phyloP scores from a whole-genome alignment of 2,329 filamentous ascomycete species.

The Capronia coronata region DNA sequence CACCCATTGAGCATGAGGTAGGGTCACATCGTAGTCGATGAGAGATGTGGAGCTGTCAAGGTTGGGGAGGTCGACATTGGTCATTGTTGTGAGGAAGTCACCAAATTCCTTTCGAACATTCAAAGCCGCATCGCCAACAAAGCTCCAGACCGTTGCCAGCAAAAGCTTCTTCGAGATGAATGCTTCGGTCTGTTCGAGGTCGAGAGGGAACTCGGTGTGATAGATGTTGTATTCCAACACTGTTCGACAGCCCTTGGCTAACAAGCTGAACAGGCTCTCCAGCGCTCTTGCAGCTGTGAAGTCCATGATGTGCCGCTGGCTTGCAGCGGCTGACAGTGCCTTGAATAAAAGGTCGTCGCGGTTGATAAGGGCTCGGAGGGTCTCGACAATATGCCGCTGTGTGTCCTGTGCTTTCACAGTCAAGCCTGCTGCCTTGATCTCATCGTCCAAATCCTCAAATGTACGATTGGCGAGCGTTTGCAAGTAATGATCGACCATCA shows the following conservation, averaged over 20 bases:
- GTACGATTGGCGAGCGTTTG: constrained; percentile 72
- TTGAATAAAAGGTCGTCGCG: constrained; percentile 74
- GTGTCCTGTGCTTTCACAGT: constrained; percentile 71
- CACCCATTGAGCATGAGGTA: constrained; percentile 83
- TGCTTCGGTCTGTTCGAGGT: constrained; percentile 78
- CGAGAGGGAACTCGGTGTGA: constrained; percentile 87
- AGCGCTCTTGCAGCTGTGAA: constrained; percentile 87
- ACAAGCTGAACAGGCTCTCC: constrained; percentile 85
- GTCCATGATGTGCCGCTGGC: constrained; percentile 95
- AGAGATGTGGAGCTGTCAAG: constrained; percentile 73
- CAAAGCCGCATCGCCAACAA: constrained; percentile 90
- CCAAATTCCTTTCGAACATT: constrained; percentile 82
- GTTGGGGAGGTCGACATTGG: constrained; percentile 77
- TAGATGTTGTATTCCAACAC: constrained; percentile 94
- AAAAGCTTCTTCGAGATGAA: constrained; percentile 93
- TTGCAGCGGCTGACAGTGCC: constrained; percentile 66
- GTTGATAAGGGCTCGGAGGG: constrained; percentile 68
- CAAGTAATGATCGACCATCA: constrained; percentile 91
- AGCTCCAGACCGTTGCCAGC: constrained; percentile 86
- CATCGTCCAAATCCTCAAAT: constrained; percentile 94
- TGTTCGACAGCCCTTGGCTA: constrained; percentile 89
- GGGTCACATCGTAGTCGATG: constrained; percentile 88
- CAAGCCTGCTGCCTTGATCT: constrained; percentile 69
- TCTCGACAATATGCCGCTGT: constrained; percentile 71
- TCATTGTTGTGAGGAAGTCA: constrained; percentile 72